Base-by-base conservation (phyloP, 352 stramenopile species). In the Globisporangium splendens region DNA sequence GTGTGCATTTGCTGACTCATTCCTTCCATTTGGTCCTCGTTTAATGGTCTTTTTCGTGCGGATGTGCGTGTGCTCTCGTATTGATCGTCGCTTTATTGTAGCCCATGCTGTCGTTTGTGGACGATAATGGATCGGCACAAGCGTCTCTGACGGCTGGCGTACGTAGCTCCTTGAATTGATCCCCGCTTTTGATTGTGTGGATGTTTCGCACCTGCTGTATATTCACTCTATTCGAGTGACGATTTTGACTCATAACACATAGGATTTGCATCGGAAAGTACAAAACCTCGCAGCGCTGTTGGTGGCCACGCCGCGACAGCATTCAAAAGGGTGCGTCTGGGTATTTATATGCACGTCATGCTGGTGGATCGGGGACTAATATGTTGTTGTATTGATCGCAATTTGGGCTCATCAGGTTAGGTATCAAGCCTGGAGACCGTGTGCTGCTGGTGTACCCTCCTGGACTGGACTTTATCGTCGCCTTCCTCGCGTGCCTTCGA, bases 401-500 rank as follows among this genome's bases (percentile, higher is more conserved):
- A n/a, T n/a, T 8, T 35, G 28, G 28, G 28, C 28, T 35, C 15
- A 12, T 10, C 56, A 92, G 85, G 38, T 54, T 92, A 35, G 77
- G 75, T 1, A 47, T 93, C 14, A 73, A 83, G 46, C 60, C 70
- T 20, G 91, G 85, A 11, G 83, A 95, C 46, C 83, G 80, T 38
- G 91, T 97, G 18, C 68, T 99, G 39, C 80, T 99, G 21, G 96
- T 99, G 28, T 99, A 99, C 66, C 95, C 96, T 28, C 98, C 98
- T 10, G 96, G 87, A 0, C 78, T 99, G 11, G 93, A 99, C 53
- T 99, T 99, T 62, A 98, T 99, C 28, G 74, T 99, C 24, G 80
- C 95, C 2, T 99, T 99, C 63, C 62, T 99, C 13, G 96, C 93
- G 0, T 99, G 97, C 69, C 64, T 99, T 21, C 91, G 89, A 18